Percentiles rank a stretch among this genome's conserved stretches.
Evolutionary conservation across 345 rosid species (phyloP).

Genomic region (Corymbia maculata): DNA sequence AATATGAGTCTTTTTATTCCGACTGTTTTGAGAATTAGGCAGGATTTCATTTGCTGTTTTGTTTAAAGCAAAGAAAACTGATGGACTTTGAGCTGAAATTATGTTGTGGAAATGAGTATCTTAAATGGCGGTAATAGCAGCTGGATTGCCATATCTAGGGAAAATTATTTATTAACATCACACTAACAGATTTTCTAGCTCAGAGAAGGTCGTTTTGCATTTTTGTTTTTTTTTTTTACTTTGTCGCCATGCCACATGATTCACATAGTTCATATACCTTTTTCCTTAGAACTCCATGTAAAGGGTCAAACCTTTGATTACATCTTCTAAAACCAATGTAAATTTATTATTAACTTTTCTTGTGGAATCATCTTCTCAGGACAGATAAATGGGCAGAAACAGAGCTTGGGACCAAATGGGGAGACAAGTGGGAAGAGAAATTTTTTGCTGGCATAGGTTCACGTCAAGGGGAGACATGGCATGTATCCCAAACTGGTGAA

Average conservation of each 20-base stretch:
- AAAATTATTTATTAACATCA: neutral
- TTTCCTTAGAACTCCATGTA: neutral
- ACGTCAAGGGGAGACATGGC: conserved; percentile 99
- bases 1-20: neutral
- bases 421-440: conserved; percentile 99
- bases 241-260: neutral
- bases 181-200: neutral
- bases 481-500: conserved; percentile 71
- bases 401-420: conserved; percentile 97
- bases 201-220: neutral
- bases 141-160: neutral
- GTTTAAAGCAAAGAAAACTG: neutral
- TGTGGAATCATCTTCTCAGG: conserved; percentile 40
- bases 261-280: neutral
- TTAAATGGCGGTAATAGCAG: neutral
- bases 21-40: neutral
- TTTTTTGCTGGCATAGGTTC: conserved; percentile 94
- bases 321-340: neutral
- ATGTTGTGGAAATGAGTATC: neutral
- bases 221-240: neutral
- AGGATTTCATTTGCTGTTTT: neutral
- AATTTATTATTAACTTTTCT: neutral
- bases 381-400: conserved; percentile 99
- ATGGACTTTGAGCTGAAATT: neutral
- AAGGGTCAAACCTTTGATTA: neutral